These are phyloP conservation scores for Cytospora piceae DNA, from an alignment of 2,329 filamentous ascomycete species.

Conservation along the genomic window DNA sequence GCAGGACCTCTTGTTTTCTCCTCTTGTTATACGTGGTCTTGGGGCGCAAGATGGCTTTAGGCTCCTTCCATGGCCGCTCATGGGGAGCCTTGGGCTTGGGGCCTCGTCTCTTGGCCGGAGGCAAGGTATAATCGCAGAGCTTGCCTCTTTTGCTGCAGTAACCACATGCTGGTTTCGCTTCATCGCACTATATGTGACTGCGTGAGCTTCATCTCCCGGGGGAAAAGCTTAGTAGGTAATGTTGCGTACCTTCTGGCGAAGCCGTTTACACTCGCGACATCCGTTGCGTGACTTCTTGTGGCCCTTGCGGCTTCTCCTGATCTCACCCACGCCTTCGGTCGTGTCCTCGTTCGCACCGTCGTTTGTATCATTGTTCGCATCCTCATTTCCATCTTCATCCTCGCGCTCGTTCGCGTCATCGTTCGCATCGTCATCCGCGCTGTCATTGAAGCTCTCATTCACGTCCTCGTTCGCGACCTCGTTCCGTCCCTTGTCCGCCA, in stretches of 20 bases:
- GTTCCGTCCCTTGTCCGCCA: not conserved
- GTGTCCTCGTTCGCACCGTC: not conserved
- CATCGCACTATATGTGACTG: not conserved
- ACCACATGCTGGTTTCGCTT: not conserved
- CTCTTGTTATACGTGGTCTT: slow-evolving; percentile 1
- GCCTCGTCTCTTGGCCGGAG: not conserved
- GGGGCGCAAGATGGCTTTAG: not conserved
- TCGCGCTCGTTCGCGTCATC: not conserved
- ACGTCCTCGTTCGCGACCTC: not conserved
- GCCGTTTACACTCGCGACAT: not conserved
- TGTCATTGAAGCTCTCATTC: not conserved
- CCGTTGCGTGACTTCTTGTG: slow-evolving; percentile 1
- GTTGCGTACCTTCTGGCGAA: not conserved
- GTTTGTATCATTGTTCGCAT: not conserved
- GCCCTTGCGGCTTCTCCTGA: not conserved
- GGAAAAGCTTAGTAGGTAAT: not conserved
- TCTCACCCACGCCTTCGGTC: not conserved
- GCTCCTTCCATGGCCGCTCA: slow-evolving; percentile 3
- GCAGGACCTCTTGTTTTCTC: slow-evolving; percentile 5
- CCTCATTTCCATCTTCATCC: too few relatives aligned
- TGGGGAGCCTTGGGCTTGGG: not conserved
- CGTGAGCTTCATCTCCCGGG: not conserved
- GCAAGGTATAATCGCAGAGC: not conserved
- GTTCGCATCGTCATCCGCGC: not conserved
- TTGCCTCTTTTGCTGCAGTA: not conserved